phyloP scores from a whole-genome alignment of 352 stramenopile genomes.

The Blastocystis sp. region DNA sequence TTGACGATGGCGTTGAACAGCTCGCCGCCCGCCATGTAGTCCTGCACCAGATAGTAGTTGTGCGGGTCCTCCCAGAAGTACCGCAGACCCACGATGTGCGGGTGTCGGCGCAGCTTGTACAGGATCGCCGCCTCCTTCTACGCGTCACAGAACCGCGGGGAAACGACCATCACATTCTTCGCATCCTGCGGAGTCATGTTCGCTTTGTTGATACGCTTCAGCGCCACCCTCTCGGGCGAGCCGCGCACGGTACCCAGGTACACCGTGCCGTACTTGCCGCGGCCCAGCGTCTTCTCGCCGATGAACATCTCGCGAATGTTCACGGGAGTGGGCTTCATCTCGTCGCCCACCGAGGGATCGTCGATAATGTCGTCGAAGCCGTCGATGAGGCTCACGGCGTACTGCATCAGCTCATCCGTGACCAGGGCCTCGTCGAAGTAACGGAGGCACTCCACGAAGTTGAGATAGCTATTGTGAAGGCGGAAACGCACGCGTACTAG shows the following conservation, averaged over 20 bases:
- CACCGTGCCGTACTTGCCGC: slow-evolving; percentile 59
- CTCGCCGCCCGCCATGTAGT: slow-evolving; percentile 73
- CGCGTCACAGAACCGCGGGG: not conserved
- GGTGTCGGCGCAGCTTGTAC: slow-evolving; percentile 76
- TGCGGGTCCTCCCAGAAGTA: slow-evolving; percentile 87
- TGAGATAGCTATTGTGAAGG: slow-evolving; percentile 28
- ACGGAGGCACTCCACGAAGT: slow-evolving; percentile 60
- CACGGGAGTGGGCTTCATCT: slow-evolving; percentile 59
- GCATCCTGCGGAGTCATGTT: slow-evolving; percentile 15
- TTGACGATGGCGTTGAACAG: slow-evolving; percentile 58
- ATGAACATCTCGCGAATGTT: slow-evolving; percentile 40
- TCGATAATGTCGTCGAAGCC: slow-evolving; percentile 49
- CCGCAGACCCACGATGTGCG: slow-evolving; percentile 86
- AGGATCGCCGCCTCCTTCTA: slow-evolving; percentile 57
- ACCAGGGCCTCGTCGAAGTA: slow-evolving; percentile 52
- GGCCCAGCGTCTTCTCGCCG: not conserved
- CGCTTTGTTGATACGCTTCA: slow-evolving; percentile 66
- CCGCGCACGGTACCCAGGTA: slow-evolving; percentile 9
- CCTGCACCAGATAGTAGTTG: slow-evolving; percentile 94
- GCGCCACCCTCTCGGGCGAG: not conserved
- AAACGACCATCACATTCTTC: slow-evolving; percentile 57
- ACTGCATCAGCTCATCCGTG: slow-evolving; percentile 50
- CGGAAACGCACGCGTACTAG: not conserved
- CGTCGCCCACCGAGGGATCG: slow-evolving; percentile 18
- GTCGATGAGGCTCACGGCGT: slow-evolving; percentile 26